Evolutionary conservation across 805 yeast species (phyloP).

Genomic region (Metschnikowia lunata): DNA sequence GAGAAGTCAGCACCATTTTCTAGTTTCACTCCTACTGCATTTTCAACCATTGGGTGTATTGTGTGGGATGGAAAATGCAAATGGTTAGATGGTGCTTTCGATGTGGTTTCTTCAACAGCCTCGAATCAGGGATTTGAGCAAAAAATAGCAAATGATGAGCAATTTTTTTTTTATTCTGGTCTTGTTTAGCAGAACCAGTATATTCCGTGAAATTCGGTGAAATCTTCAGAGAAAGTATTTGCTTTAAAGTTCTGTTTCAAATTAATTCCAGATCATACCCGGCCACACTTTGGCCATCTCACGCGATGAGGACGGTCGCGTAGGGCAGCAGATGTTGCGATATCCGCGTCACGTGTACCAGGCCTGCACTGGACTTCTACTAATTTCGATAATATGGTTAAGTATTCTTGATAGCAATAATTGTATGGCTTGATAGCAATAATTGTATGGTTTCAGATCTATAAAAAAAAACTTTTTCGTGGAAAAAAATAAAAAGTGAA

Average conservation of each 20-base stretch:
- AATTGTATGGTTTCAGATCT: not conserved
- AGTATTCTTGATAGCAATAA: not conserved
- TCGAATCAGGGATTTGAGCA: too few species aligned
- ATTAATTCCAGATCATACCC: too few species aligned
- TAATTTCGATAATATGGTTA: too few species aligned
- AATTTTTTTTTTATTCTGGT: too few species aligned
- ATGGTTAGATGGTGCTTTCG: too few species aligned
- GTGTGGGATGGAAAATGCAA: not conserved
- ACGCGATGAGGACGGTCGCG: conserved; percentile 9
- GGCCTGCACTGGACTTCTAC: not conserved
- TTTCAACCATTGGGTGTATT: not conserved
- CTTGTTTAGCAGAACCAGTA: too few species aligned
- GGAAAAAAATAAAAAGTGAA: too few species aligned
- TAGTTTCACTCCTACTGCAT: not conserved
- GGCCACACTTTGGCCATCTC: conserved; percentile 5
- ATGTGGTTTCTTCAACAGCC: too few species aligned
- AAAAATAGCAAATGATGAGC: too few species aligned
- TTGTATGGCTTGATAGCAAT: not conserved
- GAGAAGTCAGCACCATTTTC: not conserved
- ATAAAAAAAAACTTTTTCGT: conserved; percentile 2
- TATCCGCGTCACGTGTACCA: conserved; percentile 3
- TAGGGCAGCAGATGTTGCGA: not conserved
- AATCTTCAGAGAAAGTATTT: too few species aligned
- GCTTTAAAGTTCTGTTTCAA: too few species aligned
- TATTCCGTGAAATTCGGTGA: too few species aligned